Base-by-base conservation (phyloP, 1,284 basidiomycete species). In the Ceratobasidium sp. region DNA sequence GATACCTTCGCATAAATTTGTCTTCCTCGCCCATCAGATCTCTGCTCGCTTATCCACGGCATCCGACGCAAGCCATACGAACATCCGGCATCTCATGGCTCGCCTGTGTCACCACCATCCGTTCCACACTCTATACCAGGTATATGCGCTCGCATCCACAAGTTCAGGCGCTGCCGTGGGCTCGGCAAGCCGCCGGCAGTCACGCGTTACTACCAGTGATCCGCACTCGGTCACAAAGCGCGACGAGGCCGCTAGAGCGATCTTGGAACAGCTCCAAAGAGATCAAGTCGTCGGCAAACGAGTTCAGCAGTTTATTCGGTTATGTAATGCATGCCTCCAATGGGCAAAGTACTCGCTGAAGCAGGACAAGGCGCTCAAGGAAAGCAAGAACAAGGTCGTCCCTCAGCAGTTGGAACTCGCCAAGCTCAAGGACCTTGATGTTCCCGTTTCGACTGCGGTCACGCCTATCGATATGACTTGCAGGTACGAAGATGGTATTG, bases 111-210 rank as follows among this genome's bases (percentile, higher is more conserved):
- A 79, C 57, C 93, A 98, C 65, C 97, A 99, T 77, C 96, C 96
- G 0, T 98, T 94, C 79, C 97, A 99, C 76, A 90, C 88, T 73
- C 80, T 98, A 5, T 97, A 96, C 78, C 93, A 96, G 73, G 86
- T 99, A 13, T 93, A 90, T 76, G 92, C 92, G 0, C 77, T 83
- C 1, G 73, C 70, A 13, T 55, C 27, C 12, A 52, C 64, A n/a
- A 52, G 71, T 34, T 22, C 50, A 6, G 29, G 69, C 15, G 25
- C 60, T 57, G 67, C 53, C n/a, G 60, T 57, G 20, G 68, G 54
- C 34, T 32, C 60, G 13, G 50, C 71, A 13, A 68, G 56, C 34
- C 73, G 70, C 52, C 64, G 72, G 29, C 57, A 58, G 20, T 69
- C 68, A 17, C 68, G 68, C 10, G n/a, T 45, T 20, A 38, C 38